A percentile compares a stretch with the other conserved stretches of the same genome.
phyloP scores from a whole-genome alignment of 805 yeast species.

The Ogataea thermomethanolica region DNA sequence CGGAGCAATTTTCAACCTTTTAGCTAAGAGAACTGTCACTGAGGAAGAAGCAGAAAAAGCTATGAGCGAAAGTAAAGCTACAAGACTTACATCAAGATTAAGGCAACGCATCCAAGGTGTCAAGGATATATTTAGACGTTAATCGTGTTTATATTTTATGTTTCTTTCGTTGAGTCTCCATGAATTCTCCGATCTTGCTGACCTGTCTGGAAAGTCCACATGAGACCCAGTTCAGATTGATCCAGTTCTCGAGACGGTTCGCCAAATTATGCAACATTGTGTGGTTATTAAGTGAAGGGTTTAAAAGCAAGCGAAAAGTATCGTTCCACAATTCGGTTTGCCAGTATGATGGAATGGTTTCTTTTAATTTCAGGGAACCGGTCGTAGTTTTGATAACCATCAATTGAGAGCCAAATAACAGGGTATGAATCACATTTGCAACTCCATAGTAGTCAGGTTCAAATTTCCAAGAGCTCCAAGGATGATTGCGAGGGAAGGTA shows the following conservation, averaged over 20 bases:
- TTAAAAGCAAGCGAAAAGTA: slow-evolving; percentile 60
- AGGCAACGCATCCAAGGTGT: slow-evolving; percentile 1
- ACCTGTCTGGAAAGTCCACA: slow-evolving; percentile 12
- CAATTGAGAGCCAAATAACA: slow-evolving; percentile 69
- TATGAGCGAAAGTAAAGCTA: slow-evolving; percentile 17
- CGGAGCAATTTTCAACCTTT: slow-evolving; percentile 77
- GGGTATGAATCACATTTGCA: slow-evolving; percentile 68
- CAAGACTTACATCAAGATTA: slow-evolving; percentile 7
- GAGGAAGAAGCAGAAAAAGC: slow-evolving; percentile 60
- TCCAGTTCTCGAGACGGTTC: slow-evolving; percentile 15
- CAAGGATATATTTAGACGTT: slow-evolving; percentile 1
- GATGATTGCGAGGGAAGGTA: slow-evolving; percentile 64
- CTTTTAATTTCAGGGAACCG: slow-evolving; percentile 34
- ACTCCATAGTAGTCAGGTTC: slow-evolving; percentile 83
- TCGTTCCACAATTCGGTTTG: slow-evolving; percentile 66
- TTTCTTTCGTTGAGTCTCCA: slow-evolving; percentile 12
- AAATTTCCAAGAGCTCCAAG: slow-evolving; percentile 62
- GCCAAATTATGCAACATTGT: slow-evolving; percentile 3
- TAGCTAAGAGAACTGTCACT: slow-evolving; percentile 70
- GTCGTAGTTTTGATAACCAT: slow-evolving; percentile 28
- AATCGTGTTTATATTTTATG: slow-evolving; percentile 5
- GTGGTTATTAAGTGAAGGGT: slow-evolving; percentile 37
- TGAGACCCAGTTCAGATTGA: slow-evolving; percentile 10
- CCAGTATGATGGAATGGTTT: slow-evolving; percentile 70
- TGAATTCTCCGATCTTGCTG: slow-evolving; percentile 8